phyloP scores from a whole-genome alignment of 371 early-diverging fungal species.

The Mortierella sp. region DNA sequence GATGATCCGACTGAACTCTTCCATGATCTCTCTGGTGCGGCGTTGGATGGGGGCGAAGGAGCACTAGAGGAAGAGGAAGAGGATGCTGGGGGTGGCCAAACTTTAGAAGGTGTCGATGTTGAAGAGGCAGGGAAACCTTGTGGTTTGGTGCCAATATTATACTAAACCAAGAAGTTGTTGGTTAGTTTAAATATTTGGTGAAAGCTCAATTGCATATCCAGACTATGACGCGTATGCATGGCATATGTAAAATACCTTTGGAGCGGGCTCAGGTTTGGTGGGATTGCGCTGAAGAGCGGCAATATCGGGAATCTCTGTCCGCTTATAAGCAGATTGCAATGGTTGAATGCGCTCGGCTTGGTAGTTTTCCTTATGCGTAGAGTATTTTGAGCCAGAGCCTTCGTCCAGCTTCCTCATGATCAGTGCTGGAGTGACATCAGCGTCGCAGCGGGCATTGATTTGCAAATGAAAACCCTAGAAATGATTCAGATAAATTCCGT shows the following conservation, averaged over 20 bases:
- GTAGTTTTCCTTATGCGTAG: constrained; percentile 76
- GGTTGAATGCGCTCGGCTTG: constrained; percentile 56
- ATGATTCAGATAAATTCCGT: background rate
- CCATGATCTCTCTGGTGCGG: constrained; percentile 34
- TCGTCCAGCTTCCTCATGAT: constrained; percentile 90
- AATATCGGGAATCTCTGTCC: constrained; percentile 74
- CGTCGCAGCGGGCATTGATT: constrained; percentile 90
- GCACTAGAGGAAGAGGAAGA: constrained; percentile 18
- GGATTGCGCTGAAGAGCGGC: constrained; percentile 71
- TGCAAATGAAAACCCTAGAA: constrained; percentile 87
- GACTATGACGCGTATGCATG: background rate
- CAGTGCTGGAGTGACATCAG: constrained; percentile 84
- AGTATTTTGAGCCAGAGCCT: constrained; percentile 92
- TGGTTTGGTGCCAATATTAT: constrained; percentile 23
- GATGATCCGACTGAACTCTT: constrained; percentile 33
- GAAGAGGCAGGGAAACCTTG: constrained; percentile 8
- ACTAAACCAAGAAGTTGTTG: background rate
- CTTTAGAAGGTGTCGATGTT: constrained; percentile 12
- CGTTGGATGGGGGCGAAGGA: constrained; percentile 21
- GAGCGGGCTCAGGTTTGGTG: constrained; percentile 68
- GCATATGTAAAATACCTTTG: constrained; percentile 42
- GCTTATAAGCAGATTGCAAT: constrained; percentile 71
- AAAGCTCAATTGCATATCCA: background rate
- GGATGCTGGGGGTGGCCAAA: constrained; percentile 36
- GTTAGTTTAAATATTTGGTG: background rate